phyloP scores from a whole-genome alignment of 176 grass and related monocot genomes.

The Aegilops tauschii region DNA sequence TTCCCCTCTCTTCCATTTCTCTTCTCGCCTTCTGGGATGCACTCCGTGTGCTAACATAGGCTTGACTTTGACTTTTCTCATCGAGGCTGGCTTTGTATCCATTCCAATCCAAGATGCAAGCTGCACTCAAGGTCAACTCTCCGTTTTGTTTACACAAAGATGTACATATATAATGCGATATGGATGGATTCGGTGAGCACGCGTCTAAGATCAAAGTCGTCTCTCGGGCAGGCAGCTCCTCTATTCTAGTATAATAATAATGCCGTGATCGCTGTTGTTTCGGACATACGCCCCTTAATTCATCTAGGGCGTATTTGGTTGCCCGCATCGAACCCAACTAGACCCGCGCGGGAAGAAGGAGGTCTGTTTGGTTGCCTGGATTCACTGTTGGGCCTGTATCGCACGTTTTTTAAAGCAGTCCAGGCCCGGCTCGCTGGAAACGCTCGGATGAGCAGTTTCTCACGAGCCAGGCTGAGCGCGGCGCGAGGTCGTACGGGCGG shows the following conservation, averaged over 20 bases:
- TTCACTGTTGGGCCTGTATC: too few relatives aligned
- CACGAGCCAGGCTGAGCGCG: too few relatives aligned
- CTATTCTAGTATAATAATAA: neutral
- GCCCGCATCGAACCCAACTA: too few relatives aligned
- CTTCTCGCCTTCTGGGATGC: neutral
- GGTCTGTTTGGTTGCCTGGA: too few relatives aligned
- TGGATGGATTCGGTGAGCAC: too few relatives aligned
- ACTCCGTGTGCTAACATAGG: neutral
- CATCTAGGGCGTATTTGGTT: too few relatives aligned
- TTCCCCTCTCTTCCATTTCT: slow-evolving; percentile 15
- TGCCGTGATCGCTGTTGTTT: neutral
- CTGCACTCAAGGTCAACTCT: slow-evolving; percentile 19
- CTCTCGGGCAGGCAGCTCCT: neutral
- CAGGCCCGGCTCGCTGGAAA: too few relatives aligned
- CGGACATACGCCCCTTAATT: neutral
- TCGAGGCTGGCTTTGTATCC: neutral
- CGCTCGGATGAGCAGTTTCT: too few relatives aligned
- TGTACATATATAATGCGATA: neutral
- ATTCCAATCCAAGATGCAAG: neutral
- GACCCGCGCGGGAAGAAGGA: too few relatives aligned
- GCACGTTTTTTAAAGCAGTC: too few relatives aligned
- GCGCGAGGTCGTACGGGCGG: too few relatives aligned
- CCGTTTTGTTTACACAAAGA: neutral
- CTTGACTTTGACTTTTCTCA: slow-evolving; percentile 3
- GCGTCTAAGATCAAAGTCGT: too few relatives aligned